A percentile compares a stretch with the other conserved stretches of the same genome.
Conservation (phyloP, 768 basidiomycete species). For the Pulveroboletus ravenelii region DNA sequence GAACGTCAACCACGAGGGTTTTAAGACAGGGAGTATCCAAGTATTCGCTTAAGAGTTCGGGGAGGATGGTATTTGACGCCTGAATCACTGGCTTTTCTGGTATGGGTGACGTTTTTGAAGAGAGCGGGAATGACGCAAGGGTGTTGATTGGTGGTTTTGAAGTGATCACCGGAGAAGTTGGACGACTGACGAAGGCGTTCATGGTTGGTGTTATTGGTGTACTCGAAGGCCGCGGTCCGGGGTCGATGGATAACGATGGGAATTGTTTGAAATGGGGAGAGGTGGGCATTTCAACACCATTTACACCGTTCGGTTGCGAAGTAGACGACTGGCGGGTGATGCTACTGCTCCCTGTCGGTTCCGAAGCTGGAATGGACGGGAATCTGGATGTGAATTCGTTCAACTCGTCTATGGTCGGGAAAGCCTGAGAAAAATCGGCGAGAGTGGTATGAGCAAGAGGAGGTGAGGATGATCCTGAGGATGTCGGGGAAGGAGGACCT, state of each 20-base stretch:
- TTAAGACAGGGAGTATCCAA: conserved; percentile 45
- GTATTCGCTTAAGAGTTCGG: conserved; percentile 57
- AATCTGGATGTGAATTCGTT: conserved; percentile 51
- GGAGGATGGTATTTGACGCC: conserved; percentile 52
- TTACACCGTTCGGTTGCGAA: conserved; percentile 30
- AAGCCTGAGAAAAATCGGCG: conserved; percentile 60
- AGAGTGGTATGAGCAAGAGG: conserved; percentile 37
- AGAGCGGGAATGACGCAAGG: conserved; percentile 31
- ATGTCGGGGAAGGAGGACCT: conserved; percentile 72
- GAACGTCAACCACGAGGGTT: conserved; percentile 77
- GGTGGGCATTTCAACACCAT: conserved; percentile 27
- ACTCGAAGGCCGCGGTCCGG: conserved; percentile 59
- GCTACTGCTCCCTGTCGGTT: conserved; percentile 32
- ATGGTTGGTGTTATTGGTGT: conserved; percentile 60
- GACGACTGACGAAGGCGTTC: conserved; percentile 56
- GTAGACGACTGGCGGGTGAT: conserved; percentile 9
- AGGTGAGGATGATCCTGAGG: conserved; percentile 64
- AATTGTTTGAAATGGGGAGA: conserved; percentile 34
- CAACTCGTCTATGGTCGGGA: conserved; percentile 75
- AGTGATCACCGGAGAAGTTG: conserved; percentile 51
- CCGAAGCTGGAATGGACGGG: conserved; percentile 46
- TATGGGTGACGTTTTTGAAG: conserved; percentile 27
- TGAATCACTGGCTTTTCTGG: conserved; percentile 47
- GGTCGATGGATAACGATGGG: conserved; percentile 42
- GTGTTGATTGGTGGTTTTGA: conserved; percentile 40